These are phyloP conservation scores for Saprolegnia diclina DNA, from an alignment of 352 stramenopile species.

Conservation along the genomic window DNA sequence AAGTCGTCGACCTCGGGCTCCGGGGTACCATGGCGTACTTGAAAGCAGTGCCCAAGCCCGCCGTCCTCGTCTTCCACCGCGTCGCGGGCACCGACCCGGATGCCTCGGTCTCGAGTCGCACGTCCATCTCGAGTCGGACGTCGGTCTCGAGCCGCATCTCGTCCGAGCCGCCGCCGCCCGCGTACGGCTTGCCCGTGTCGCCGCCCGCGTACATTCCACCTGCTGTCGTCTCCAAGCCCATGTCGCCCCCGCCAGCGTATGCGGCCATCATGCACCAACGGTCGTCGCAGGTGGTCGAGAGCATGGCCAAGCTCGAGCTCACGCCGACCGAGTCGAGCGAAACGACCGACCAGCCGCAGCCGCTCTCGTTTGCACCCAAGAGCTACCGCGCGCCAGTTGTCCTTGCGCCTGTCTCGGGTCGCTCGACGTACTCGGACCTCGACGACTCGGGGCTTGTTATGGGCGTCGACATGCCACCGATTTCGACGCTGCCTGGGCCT, in stretches of 20 bases:
- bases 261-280: background rate
- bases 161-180: background rate
- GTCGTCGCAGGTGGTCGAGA: background rate
- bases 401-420: background rate
- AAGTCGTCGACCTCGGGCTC: slow-evolving; percentile 22
- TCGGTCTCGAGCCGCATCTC: background rate
- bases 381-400: background rate
- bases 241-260: background rate
- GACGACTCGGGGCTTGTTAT: slow-evolving; percentile 21
- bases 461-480: background rate
- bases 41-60: slow-evolving; percentile 25
- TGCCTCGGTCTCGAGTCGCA: background rate
- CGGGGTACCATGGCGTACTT: slow-evolving; percentile 24
- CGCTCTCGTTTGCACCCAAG: background rate
- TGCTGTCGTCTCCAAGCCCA: background rate
- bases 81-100: background rate
- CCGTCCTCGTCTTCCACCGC: slow-evolving; percentile 24
- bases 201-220: too few species aligned
- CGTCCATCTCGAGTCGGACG: background rate
- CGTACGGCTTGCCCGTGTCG: background rate
- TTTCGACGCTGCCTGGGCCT: background rate
- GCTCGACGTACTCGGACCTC: slow-evolving; percentile 13
- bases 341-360: background rate
- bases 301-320: background rate
- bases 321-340: background rate